phyloP scores from a whole-genome alignment of 2,329 filamentous ascomycete genomes.

The Boeremia lycopersici region DNA sequence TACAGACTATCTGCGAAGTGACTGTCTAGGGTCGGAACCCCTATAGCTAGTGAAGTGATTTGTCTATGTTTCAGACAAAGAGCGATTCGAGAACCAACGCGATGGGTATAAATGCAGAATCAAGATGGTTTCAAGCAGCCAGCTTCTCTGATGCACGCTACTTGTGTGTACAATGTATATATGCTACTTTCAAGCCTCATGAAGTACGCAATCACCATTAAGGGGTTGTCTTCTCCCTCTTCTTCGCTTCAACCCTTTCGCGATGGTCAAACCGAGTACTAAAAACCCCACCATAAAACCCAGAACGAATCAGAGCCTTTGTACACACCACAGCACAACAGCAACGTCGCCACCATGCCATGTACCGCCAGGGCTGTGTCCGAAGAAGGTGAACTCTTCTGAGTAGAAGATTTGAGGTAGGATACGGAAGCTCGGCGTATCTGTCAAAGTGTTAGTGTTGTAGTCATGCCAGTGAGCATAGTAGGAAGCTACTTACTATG shows the following conservation, averaged over 20 bases:
- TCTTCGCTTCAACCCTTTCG: neutral
- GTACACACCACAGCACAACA: slow-evolving; percentile 35
- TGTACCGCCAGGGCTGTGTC: slow-evolving; percentile 38
- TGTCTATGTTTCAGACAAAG: too few species aligned
- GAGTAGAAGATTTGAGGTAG: slow-evolving; percentile 38
- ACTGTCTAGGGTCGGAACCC: too few species aligned
- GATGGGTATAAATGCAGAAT: too few species aligned
- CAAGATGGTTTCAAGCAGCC: too few species aligned
- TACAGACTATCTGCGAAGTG: too few species aligned
- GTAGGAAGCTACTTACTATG: neutral
- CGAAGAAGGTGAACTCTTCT: slow-evolving; percentile 39
- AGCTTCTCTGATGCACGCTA: too few species aligned
- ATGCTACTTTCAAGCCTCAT: too few species aligned
- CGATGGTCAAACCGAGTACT: neutral
- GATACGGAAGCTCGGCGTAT: slow-evolving; percentile 22
- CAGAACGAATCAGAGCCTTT: slow-evolving; percentile 12
- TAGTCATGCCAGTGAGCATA: too few species aligned
- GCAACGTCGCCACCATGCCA: slow-evolving; percentile 40
- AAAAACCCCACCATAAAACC: neutral
- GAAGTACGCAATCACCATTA: too few species aligned
- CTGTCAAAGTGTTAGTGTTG: neutral
- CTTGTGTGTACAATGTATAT: too few species aligned
- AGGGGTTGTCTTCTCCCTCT: neutral
- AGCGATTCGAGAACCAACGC: too few species aligned
- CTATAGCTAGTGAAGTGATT: too few species aligned